Base-by-base conservation (phyloP, 257 asterid species). In the Craterostigma plantagineum region DNA sequence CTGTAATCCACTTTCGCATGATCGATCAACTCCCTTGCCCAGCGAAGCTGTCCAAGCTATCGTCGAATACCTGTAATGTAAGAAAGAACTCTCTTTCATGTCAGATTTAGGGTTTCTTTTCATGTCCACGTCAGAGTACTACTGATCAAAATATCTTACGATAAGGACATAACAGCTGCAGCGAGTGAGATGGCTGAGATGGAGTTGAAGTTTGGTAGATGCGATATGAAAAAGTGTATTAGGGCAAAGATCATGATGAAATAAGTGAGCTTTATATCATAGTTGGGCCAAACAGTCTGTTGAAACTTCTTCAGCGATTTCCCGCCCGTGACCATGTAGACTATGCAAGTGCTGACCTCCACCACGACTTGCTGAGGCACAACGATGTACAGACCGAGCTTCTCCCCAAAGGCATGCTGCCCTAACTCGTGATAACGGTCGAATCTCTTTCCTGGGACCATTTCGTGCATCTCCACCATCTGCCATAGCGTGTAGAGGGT, bases 391-490 rank as follows among this genome's bases (percentile, higher is more conserved):
- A 84, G 67, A 7, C 93, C 91, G 0, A 79, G 69, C 35, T 69
- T 82, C 2, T 66, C 60, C 0, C 95, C 91, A 35, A 71, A 82
- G 0, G 91, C 91, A 0, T 59, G 18, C n/a, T 79, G 93, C 7
- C 95, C 95, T 4, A 83, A 49, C 33, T 84, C 92, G 10, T 76
- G 84, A 52, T 84, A 79, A 56, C 95, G 46, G 40, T 79, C 87
- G 27, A 76, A 73, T 48, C 95, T 60, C 59, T 73, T 83, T 0
- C 87, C 91, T 0, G 87, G 81, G 0, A 76, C 69, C 63, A 63
- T 66, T 35, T 83, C 95, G 18, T 79, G 93, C 91, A 83, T 71
- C 48, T 83, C 81, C 4, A 83, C 92, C 95, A 79, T 84, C 53
- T 84, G 93, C 81, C 92, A 81, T 0, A 80, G 45, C 0, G 92